Evolutionary conservation across 768 basidiomycete genomes (phyloP), one percentile per base, ranked within the genome.

Genomic region (Tylopilus subfusipes): DNA sequence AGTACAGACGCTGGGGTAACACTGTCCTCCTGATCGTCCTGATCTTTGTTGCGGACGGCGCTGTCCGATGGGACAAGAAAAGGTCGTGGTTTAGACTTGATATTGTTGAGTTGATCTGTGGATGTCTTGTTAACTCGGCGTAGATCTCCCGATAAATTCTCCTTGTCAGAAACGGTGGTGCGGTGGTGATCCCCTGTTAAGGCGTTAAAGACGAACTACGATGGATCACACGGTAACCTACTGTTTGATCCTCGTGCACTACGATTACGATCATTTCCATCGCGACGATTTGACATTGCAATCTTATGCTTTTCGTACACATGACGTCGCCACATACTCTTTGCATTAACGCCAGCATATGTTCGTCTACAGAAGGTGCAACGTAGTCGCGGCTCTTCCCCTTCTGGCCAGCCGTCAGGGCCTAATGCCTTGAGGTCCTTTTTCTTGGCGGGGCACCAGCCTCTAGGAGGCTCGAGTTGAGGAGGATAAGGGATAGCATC

Each of bases 251-350:
- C 76, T 39, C 88, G 81, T 30, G 84, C 82, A 48, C 62, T 68
- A 31, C 88, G 80, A 55, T 78, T 79, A 45, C 82, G 78, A 46
- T 88, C 86, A 46, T 75, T 75, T 47, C 78, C 83, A 58, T 90
- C 90, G 50, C 90, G 83, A 30, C 90, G 79, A 63, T 93, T 93
- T 34, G 88, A 79, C 90, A 93, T 92, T 36, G 90, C 88, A 63
- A 93, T 88, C 71, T 90, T 91, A 68, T 93, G 90, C 65, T 92
- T 91, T 72, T 93, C 90, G 58, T 86, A 90, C 29, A 93, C 90
- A 68, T 93, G 90, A 44, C 90, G 78, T 55, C 90, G 75, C 90
- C 90, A 93, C 90, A 93, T 93, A 65, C 89, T 91, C 72, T 92
- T 91, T 7, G 90, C 90, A 66, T 93, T 93, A 30, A 90, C 87